Evolutionary conservation across 805 yeast species (phyloP), one percentile per base, ranked within the genome.

Genomic region (Yamadazyma sp.): DNA sequence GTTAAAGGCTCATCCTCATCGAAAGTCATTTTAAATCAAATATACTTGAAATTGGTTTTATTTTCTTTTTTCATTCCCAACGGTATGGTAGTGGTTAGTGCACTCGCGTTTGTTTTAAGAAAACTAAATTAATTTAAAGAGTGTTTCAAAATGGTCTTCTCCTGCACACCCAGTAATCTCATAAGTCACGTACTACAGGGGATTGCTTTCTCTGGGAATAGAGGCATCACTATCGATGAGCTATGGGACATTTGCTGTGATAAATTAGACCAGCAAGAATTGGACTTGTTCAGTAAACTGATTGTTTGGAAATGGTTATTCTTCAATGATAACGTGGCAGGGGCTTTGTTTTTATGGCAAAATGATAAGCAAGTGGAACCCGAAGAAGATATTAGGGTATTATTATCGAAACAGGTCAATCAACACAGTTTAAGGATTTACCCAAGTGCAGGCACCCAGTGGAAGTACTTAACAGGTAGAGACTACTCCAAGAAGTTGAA

Each of bases 371-470:
- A 29, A 27, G 15, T 43, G 11, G 32, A 20, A 5, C 39, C 40
- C 7, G 22, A 23, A 12, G 38, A 33, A 11, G 33, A 41, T 16
- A 57, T 55, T 43, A 17, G 36, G 6, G 44, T 46, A 1, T 55
- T 60, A 31, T 47, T 14, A 12, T 18, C 28, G 30, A 45, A 13
- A 40, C 52, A 40, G 51, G 49, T 38, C n/a, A 30, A 39, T 14
- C 54, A 49, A 25, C 41, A 44, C 8, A 28, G 29, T 2, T 24
- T 57, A 14, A 38, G 54, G 19, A 49, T 68, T 4, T 43, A 48
- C 12, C 75, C 83, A 3, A 64, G 70, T 4, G 75, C 76, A 18
- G 80, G 76, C 38, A 72, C 72, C 26, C 78, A 78, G 48, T 82
- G 84, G 70, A 49, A 67, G 12, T 70, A 67, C 33, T 57, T 84